Percentiles rank a stretch among this genome's conserved stretches.
Evolutionary conservation across 2,329 filamentous ascomycete species (phyloP).

Genomic region (Microsporum canis): DNA sequence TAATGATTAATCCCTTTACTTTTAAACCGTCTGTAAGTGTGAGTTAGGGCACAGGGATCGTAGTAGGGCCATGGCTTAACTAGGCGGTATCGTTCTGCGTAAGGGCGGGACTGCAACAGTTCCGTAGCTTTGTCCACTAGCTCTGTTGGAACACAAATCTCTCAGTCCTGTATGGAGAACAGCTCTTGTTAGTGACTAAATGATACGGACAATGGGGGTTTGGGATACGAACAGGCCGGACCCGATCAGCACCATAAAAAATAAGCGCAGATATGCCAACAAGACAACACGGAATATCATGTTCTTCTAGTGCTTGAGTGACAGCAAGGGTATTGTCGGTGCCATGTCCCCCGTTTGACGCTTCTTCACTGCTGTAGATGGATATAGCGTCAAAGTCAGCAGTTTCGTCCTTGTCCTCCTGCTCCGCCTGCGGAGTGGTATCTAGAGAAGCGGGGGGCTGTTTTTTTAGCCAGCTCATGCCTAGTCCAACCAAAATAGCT

Average conservation of each 20-base stretch:
- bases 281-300: conserved; percentile 22
- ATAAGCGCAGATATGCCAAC: conserved; percentile 22
- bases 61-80: too few relatives aligned
- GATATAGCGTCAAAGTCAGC: background rate
- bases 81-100: too few relatives aligned
- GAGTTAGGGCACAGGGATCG: too few relatives aligned
- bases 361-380: conserved; percentile 12
- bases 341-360: conserved; percentile 16
- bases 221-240: conserved; percentile 18
- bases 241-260: conserved; percentile 21
- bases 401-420: background rate
- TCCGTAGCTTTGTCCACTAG: conserved; percentile 18
- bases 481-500: background rate
- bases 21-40: too few relatives aligned
- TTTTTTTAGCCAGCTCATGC: background rate
- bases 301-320: conserved; percentile 19
- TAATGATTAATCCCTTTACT: too few relatives aligned
- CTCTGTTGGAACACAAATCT: conserved; percentile 20
- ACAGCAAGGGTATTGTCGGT: conserved; percentile 21
- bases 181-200: background rate
- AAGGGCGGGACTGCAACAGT: conserved; percentile 18
- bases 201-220: conserved; percentile 3
- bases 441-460: background rate
- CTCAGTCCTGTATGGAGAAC: conserved; percentile 18
- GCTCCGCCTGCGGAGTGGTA: background rate